Conservation (phyloP, 768 basidiomycete species). For the Phaeotremella fagi region DNA sequence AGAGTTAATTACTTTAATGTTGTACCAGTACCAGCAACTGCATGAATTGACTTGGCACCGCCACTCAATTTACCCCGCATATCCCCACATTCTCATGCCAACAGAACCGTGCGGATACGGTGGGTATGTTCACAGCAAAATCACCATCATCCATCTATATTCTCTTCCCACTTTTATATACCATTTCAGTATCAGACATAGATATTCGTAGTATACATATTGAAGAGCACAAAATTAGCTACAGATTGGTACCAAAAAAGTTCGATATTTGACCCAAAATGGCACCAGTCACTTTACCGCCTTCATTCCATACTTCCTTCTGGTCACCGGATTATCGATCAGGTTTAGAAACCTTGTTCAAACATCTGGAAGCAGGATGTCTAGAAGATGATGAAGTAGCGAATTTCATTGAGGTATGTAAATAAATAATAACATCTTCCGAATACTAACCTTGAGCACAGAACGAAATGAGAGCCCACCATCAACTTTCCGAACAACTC, state of each 20-base stretch:
- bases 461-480: conserved; percentile 71
- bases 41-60: too few relatives aligned
- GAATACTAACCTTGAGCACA: conserved; percentile 41
- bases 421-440: neutral
- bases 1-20: too few relatives aligned
- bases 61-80: neutral
- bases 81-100: neutral
- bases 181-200: too few relatives aligned
- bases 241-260: too few relatives aligned
- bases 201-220: too few relatives aligned
- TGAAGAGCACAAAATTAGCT: too few relatives aligned
- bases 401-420: conserved; percentile 70
- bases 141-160: too few relatives aligned
- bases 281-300: conserved; percentile 84
- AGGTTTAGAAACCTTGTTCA: conserved; percentile 72
- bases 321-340: conserved; percentile 87
- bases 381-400: conserved; percentile 78
- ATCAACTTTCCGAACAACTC: conserved; percentile 56
- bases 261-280: too few relatives aligned
- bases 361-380: conserved; percentile 76
- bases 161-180: too few relatives aligned
- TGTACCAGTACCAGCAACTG: too few relatives aligned
- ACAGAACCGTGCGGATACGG: neutral
- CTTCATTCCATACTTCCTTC: conserved; percentile 85
- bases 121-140: neutral